A percentile compares a stretch with the other conserved stretches of the same genome.
phyloP scores from a whole-genome alignment of 2,329 filamentous ascomycete species.

The Zasmidium citrigriseum region DNA sequence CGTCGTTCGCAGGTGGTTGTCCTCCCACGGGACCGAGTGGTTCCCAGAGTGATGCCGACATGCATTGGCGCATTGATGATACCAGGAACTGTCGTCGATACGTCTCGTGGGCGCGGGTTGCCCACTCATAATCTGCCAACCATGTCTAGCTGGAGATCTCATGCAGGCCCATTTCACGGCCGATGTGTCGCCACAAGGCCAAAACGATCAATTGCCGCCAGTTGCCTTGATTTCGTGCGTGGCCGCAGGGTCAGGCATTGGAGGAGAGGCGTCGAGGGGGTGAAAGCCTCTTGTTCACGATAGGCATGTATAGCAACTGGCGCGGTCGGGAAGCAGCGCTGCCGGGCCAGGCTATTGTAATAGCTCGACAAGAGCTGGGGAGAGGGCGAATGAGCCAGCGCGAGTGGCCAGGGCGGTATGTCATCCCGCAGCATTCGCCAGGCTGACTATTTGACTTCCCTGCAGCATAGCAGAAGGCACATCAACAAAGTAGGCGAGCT shows the following conservation, averaged over 20 bases:
- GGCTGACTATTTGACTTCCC: conserved; percentile 9
- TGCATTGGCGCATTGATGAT: conserved; percentile 17
- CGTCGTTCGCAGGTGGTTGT: conserved; percentile 10
- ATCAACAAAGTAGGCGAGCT: conserved; percentile 14
- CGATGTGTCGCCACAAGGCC: conserved; percentile 17
- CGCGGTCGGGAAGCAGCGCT: background rate
- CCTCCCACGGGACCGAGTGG: conserved; percentile 13
- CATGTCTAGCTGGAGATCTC: conserved; percentile 20
- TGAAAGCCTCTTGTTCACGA: background rate
- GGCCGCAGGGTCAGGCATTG: background rate
- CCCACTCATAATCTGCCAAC: conserved; percentile 19
- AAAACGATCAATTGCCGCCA: conserved; percentile 12
- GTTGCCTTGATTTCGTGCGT: conserved; percentile 8
- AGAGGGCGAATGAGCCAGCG: background rate
- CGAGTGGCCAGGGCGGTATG: background rate
- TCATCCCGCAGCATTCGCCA: conserved; percentile 6
- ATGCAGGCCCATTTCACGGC: conserved; percentile 11
- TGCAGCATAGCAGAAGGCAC: conserved; percentile 5
- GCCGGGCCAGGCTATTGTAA: background rate
- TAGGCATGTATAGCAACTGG: background rate
- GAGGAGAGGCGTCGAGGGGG: conserved; percentile 3
- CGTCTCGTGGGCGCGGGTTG: background rate
- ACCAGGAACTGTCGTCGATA: conserved; percentile 14
- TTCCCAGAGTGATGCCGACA: conserved; percentile 21
- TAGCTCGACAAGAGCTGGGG: background rate